Evolutionary conservation across 305 asterid genomes (phyloP).

Genomic region (Andrographis paniculata): DNA sequence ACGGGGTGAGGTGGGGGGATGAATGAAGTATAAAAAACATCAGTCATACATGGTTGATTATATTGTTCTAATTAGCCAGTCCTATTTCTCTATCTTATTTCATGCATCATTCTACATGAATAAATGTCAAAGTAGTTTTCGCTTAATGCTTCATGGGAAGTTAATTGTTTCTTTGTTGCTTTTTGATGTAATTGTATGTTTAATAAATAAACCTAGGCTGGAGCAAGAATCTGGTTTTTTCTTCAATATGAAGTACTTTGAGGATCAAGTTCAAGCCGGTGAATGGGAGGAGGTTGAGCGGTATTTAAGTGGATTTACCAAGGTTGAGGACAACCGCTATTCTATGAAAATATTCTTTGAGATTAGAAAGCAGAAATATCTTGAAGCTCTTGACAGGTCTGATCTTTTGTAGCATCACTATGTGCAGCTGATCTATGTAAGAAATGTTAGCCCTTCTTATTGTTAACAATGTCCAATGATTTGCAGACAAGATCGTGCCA

Average conservation of each 20-base stretch:
- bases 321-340: slow-evolving; percentile 94
- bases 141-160: neutral
- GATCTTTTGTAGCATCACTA: neutral
- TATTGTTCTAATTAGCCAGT: too few relatives aligned
- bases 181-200: slow-evolving; percentile 4
- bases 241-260: slow-evolving; percentile 94
- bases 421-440: neutral
- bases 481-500: slow-evolving; percentile 79
- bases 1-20: too few relatives aligned
- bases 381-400: slow-evolving; percentile 95
- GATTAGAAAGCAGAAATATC: slow-evolving; percentile 95
- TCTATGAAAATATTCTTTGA: slow-evolving; percentile 97
- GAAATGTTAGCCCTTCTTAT: neutral
- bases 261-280: slow-evolving; percentile 90
- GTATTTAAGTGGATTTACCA: slow-evolving; percentile 84
- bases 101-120: neutral
- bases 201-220: slow-evolving; percentile 46
- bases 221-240: slow-evolving; percentile 94
- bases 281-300: slow-evolving; percentile 95
- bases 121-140: neutral
- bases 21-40: too few relatives aligned
- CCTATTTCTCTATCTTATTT: too few relatives aligned
- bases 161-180: slow-evolving; percentile 10
- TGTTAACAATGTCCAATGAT: neutral
- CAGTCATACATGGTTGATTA: too few relatives aligned